These are phyloP conservation scores for Boeremia lycopersici DNA, from an alignment of 2,329 filamentous ascomycete genomes.

Conservation along the genomic window DNA sequence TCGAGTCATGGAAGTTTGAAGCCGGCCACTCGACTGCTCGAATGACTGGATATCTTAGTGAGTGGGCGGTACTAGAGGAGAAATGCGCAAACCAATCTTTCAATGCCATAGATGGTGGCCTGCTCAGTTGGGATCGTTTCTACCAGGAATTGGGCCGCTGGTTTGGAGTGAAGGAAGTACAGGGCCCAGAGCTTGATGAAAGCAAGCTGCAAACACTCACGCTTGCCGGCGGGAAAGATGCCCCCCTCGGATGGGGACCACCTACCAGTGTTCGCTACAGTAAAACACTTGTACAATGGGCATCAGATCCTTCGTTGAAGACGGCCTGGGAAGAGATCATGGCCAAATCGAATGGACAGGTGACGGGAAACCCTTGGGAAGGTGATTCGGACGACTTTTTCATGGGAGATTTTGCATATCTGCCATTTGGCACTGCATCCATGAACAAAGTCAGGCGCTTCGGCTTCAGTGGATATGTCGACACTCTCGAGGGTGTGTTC, in stretches of 20 bases:
- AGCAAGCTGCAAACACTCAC: background rate
- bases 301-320: background rate
- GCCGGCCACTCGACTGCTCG: conserved; percentile 15
- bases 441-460: conserved; percentile 16
- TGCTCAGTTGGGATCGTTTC: conserved; percentile 14
- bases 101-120: conserved; percentile 13
- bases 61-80: conserved; percentile 20
- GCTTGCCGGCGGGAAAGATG: conserved; percentile 7
- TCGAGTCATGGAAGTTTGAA: conserved; percentile 15
- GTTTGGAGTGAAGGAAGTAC: conserved; percentile 6
- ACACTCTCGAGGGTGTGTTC: conserved; percentile 20
- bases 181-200: background rate
- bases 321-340: conserved; percentile 16
- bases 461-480: conserved; percentile 19
- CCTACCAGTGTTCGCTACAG: background rate
- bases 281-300: conserved; percentile 6
- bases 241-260: conserved; percentile 13
- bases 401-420: conserved; percentile 13
- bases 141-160: conserved; percentile 19
- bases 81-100: conserved; percentile 12
- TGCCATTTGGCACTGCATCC: conserved; percentile 4
- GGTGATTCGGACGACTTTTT: conserved; percentile 2
- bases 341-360: conserved; percentile 7
- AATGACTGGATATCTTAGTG: conserved; percentile 20
- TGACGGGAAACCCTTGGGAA: conserved; percentile 14